Conservation (phyloP, 345 rosid genomes). For the Rhizophora apiculata region DNA sequence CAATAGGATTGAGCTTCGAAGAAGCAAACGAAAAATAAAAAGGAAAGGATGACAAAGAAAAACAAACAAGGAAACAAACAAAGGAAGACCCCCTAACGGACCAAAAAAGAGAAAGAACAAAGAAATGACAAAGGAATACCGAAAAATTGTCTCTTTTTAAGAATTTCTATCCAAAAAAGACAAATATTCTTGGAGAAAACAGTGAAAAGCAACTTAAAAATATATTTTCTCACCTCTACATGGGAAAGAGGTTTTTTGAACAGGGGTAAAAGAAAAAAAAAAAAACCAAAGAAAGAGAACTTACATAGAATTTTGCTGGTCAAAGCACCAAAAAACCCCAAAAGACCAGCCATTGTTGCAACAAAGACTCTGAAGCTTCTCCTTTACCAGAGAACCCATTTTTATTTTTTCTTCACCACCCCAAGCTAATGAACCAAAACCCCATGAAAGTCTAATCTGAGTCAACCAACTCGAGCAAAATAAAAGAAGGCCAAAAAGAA, state of each 20-base stretch:
- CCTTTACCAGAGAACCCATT: slow-evolving; percentile 35
- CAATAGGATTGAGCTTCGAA: no score
- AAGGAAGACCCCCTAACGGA: neutral
- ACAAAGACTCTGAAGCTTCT: slow-evolving; percentile 59
- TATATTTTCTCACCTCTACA: no score
- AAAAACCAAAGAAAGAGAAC: slow-evolving; percentile 3
- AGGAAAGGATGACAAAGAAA: neutral
- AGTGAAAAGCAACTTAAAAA: no score
- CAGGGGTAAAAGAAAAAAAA: neutral
- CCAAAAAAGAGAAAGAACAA: no score
- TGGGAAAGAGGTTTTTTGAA: no score
- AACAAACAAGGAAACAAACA: slow-evolving; percentile 1
- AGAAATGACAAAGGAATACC: no score
- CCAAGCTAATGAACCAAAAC: slow-evolving; percentile 14
- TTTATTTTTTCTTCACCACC: slow-evolving; percentile 10
- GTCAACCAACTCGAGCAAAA: neutral
- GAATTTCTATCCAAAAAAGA: no score
- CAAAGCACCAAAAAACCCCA: slow-evolving; percentile 74
- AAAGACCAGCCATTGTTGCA: slow-evolving; percentile 80
- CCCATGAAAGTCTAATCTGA: neutral
- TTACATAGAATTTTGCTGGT: slow-evolving; percentile 70
- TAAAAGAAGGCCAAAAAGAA: no score
- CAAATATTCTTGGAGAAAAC: no score
- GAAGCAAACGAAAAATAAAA: neutral
- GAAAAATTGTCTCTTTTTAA: no score